Evolutionary conservation across 176 grass and related monocot species (phyloP).

Genomic region (Cenchrus americanus): DNA sequence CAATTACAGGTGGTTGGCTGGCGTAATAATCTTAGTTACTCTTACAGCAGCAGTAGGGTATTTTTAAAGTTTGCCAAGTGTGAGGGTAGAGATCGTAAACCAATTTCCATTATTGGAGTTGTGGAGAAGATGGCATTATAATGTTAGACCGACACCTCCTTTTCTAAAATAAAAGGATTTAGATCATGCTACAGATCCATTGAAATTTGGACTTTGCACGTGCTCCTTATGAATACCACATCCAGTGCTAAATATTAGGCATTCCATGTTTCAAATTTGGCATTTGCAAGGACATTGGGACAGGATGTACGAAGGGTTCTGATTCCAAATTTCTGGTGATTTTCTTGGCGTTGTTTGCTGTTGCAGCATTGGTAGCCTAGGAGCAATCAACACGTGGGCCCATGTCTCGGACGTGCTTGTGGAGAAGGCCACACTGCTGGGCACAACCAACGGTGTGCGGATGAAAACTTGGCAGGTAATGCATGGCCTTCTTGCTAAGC

Average conservation of each 20-base stretch:
- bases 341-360: slow-evolving; percentile 32
- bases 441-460: slow-evolving; percentile 80
- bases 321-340: slow-evolving; percentile 41
- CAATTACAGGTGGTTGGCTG: no score
- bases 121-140: no score
- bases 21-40: no score
- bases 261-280: slow-evolving; percentile 23
- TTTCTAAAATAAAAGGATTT: neutral
- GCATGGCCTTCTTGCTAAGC: slow-evolving; percentile 40
- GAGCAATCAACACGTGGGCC: slow-evolving; percentile 50
- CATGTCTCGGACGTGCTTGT: slow-evolving; percentile 80
- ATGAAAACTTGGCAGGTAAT: slow-evolving; percentile 96
- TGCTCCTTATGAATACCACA: neutral
- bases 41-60: no score
- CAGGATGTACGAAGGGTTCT: slow-evolving; percentile 20
- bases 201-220: neutral
- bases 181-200: neutral
- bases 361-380: slow-evolving; percentile 85
- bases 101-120: no score
- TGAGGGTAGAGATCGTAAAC: no score
- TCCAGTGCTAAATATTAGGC: neutral
- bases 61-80: no score
- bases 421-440: slow-evolving; percentile 58
- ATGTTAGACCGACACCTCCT: no score
- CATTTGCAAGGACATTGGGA: neutral